Conservation (phyloP, 164 flowering plant genomes). For the Berberis thunbergii region DNA sequence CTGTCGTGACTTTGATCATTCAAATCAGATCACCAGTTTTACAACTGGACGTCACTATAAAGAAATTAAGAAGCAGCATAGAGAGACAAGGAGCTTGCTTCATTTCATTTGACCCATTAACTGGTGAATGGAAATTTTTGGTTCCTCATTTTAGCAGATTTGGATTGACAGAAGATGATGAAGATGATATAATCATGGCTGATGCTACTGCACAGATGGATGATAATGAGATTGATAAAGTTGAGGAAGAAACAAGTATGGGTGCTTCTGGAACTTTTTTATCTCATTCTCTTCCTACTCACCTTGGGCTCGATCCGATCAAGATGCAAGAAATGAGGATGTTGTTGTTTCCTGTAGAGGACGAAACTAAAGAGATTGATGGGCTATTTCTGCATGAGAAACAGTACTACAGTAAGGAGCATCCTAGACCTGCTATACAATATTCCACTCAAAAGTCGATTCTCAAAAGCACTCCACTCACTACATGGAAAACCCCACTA, state of each 20-base stretch:
- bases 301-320: slow-evolving; percentile 90
- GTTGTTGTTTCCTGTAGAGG: slow-evolving; percentile 66
- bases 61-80: slow-evolving; percentile 35
- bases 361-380: slow-evolving; percentile 35
- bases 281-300: slow-evolving; percentile 90
- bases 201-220: slow-evolving; percentile 37
- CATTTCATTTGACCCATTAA: slow-evolving; percentile 50
- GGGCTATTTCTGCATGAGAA: slow-evolving; percentile 26
- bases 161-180: slow-evolving; percentile 83
- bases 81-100: slow-evolving; percentile 77
- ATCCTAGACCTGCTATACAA: slow-evolving; percentile 34
- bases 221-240: slow-evolving; percentile 32
- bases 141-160: slow-evolving; percentile 93
- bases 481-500: slow-evolving; percentile 57
- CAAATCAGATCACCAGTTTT: slow-evolving; percentile 13
- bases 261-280: slow-evolving; percentile 32
- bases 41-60: slow-evolving; percentile 16
- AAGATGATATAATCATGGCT: slow-evolving; percentile 69
- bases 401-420: slow-evolving; percentile 27
- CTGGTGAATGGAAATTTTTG: slow-evolving; percentile 74
- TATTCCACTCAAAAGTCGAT: slow-evolving; percentile 23
- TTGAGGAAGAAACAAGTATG: slow-evolving; percentile 32
- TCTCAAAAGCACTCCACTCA: slow-evolving; percentile 37
- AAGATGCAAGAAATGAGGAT: slow-evolving; percentile 84
- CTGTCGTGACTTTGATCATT: slow-evolving; percentile 72